These are phyloP conservation scores for Arachnomyces sp. DNA, from an alignment of 2,329 filamentous ascomycete species.

Conservation along the genomic window DNA sequence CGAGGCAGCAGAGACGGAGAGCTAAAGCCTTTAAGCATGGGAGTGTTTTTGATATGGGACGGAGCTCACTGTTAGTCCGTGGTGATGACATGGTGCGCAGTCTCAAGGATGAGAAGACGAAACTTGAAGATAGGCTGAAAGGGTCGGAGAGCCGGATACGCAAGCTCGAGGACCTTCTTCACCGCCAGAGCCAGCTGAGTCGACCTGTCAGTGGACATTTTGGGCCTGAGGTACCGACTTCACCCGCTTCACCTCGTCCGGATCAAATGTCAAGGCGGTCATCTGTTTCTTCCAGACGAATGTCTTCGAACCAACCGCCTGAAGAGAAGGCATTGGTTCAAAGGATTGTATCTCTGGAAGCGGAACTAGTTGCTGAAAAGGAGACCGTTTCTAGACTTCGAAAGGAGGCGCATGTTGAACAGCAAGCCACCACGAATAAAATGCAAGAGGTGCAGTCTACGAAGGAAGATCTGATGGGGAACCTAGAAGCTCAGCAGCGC, in stretches of 20 bases:
- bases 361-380: conserved; percentile 66
- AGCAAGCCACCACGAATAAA: conserved; percentile 56
- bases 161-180: conserved; percentile 83
- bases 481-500: conserved; percentile 84
- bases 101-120: conserved; percentile 75
- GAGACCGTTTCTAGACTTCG: conserved; percentile 60
- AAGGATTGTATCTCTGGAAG: conserved; percentile 62
- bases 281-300: conserved; percentile 53
- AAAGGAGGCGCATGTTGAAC: conserved; percentile 57
- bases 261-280: conserved; percentile 47
- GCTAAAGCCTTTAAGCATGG: conserved; percentile 95
- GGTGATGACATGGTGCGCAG: conserved; percentile 74
- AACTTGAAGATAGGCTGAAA: conserved; percentile 64
- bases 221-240: conserved; percentile 33
- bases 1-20: conserved; percentile 76
- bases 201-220: conserved; percentile 48
- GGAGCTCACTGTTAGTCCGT: conserved; percentile 73
- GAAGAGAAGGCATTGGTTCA: conserved; percentile 57
- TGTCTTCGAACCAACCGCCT: conserved; percentile 52
- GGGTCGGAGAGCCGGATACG: conserved; percentile 85
- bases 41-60: conserved; percentile 87
- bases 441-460: conserved; percentile 82
- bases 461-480: conserved; percentile 88
- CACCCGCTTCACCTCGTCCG: conserved; percentile 35
- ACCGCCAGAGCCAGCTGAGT: conserved; percentile 62